A percentile compares a stretch with the other conserved stretches of the same genome.
Conservation (phyloP, 139 green algal species). For the Spirogloea muscicola region DNA sequence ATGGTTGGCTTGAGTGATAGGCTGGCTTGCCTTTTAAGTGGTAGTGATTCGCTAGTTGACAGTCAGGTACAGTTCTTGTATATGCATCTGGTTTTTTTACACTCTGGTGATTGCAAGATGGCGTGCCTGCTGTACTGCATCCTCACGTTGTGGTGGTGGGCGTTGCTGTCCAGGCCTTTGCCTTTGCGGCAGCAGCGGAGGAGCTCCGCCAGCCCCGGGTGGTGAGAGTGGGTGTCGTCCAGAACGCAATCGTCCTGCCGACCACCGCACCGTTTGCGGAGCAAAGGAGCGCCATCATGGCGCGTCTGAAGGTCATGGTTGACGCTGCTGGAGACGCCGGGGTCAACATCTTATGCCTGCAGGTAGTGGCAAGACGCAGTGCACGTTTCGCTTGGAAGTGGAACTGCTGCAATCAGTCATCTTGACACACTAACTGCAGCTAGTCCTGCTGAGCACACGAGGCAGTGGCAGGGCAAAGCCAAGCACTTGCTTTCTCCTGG, state of each 20-base stretch:
- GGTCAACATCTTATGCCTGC: constrained; percentile 89
- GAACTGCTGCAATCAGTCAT: not conserved
- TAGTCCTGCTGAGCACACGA: not conserved
- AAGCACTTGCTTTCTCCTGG: not conserved
- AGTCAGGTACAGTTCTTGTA: no score
- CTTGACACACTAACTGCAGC: not conserved
- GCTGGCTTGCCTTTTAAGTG: not conserved
- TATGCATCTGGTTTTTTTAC: no score
- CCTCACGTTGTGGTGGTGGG: not conserved
- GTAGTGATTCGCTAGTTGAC: not conserved
- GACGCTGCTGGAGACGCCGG: constrained; percentile 68
- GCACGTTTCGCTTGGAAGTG: not conserved
- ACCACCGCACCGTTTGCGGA: constrained; percentile 77
- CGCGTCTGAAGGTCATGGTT: constrained; percentile 62
- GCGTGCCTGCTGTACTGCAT: not conserved
- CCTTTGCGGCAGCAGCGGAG: constrained; percentile 73
- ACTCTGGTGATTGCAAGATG: not conserved
- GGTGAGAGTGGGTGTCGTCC: constrained; percentile 79
- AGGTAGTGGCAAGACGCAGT: constrained; percentile 51
- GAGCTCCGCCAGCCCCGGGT: constrained; percentile 70
- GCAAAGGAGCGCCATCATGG: constrained; percentile 72
- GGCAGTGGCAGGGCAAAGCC: not conserved
- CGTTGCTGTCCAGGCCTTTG: constrained; percentile 63
- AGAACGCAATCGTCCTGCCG: constrained; percentile 72
- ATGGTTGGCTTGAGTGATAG: not conserved